Base-by-base conservation (phyloP, 768 basidiomycete genomes). In the Suillus cothurnatus region DNA sequence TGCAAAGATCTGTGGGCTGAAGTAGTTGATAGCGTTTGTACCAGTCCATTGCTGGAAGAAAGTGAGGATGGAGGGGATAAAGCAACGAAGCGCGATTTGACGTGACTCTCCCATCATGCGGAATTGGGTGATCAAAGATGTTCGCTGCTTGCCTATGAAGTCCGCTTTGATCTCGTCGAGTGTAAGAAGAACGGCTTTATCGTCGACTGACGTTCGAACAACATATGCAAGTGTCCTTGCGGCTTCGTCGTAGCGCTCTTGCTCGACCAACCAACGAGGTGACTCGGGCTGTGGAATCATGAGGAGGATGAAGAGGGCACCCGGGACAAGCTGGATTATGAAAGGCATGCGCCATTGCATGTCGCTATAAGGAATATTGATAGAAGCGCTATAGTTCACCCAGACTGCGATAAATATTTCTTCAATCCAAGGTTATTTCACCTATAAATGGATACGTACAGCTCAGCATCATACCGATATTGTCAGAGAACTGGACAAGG, bases 181-280 rank as follows among this genome's bases (percentile, higher is more conserved):
- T 3, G 80, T 83, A 17, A 63, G 64, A 6, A 72, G 66, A 23
- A 84, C 79, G 9, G 68, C 65, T 36, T 69, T 68, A 66, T 82
- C 78, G 39, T 79, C 74, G 26, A 70, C 62, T 15, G 71, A 64
- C 6, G 69, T 75, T 36, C 77, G 71, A 52, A 64, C 72, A 2
- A 77, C 75, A 58, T 67, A 81, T 5, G 80, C 80, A 32, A 80
- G 76, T 0, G 73, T 74, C 4, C 49, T 66, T 6, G 76, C 78
- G 15, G 82, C 82, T 4, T 71, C 71, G 26, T 78, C 79, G 47
- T 78, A 75, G 50, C 74, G 71, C 31, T 76, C 80, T 56, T 77
- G 77, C 68, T 83, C 82, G n/a, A 82, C 81, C n/a, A 84, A 73
- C 81, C 81, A 84, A 12, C 83, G 76, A 5, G 84, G 84, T 2